Evolutionary conservation across 2,329 filamentous ascomycete species (phyloP).

Genomic region (Stenocarpella maydis): DNA sequence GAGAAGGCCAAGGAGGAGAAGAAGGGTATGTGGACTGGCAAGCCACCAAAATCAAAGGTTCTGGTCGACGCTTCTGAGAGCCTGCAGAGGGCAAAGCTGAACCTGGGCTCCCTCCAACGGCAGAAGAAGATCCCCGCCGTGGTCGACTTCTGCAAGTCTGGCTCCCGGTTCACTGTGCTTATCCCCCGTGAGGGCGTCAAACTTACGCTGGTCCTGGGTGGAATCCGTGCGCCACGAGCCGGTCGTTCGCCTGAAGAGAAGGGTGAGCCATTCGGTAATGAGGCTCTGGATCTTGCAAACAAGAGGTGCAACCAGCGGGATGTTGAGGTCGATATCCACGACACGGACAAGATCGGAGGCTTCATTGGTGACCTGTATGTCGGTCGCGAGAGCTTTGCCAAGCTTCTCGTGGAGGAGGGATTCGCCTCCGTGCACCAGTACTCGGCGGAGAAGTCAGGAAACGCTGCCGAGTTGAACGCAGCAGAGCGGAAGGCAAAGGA

Average conservation of each 20-base stretch:
- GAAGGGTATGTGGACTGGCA: slow-evolving; percentile 95
- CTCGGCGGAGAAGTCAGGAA: slow-evolving; percentile 94
- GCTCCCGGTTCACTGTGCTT: slow-evolving; percentile 89
- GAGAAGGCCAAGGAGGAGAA: slow-evolving; percentile 84
- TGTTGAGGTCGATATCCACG: slow-evolving; percentile 93
- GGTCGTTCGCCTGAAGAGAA: slow-evolving; percentile 77
- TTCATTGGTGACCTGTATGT: slow-evolving; percentile 96
- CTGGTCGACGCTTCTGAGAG: slow-evolving; percentile 92
- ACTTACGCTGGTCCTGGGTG: slow-evolving; percentile 91
- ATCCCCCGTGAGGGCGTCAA: slow-evolving; percentile 94
- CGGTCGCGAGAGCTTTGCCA: slow-evolving; percentile 95
- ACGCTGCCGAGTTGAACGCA: slow-evolving; percentile 84
- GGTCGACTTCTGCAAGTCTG: slow-evolving; percentile 98
- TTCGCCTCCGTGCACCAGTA: slow-evolving; percentile 92
- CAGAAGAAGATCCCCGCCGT: slow-evolving; percentile 93
- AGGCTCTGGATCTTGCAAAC: slow-evolving; percentile 91
- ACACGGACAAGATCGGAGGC: slow-evolving; percentile 94
- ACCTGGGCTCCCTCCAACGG: slow-evolving; percentile 84
- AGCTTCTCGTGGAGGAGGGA: slow-evolving; percentile 91
- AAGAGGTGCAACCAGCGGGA: slow-evolving; percentile 91
- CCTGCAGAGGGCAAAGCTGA: slow-evolving; percentile 93
- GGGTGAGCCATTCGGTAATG: slow-evolving; percentile 92
- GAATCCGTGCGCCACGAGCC: slow-evolving; percentile 89
- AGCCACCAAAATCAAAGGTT: slow-evolving; percentile 82
- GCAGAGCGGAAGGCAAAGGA: slow-evolving; percentile 93